Percentiles rank a stretch among this genome's conserved stretches.
Conservation (phyloP, 306 rosid species). For the Calophaca sinica region DNA sequence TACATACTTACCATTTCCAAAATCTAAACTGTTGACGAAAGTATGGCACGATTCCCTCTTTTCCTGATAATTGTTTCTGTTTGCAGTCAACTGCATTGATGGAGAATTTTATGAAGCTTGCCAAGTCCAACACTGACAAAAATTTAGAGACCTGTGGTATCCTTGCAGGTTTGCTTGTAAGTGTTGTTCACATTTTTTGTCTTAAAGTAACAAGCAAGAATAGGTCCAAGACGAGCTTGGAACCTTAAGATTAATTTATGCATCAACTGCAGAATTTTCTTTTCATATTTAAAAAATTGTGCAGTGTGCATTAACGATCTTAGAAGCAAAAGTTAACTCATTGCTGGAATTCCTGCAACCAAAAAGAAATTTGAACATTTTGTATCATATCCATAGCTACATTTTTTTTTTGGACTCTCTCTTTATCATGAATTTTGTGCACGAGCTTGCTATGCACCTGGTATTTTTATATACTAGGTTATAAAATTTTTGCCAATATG, state of each 20-base stretch:
- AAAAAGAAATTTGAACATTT: slow-evolving; percentile 33
- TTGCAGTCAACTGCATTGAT: slow-evolving; percentile 87
- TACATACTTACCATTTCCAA: slow-evolving; percentile 1
- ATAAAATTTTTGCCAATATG: not conserved
- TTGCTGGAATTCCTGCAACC: slow-evolving; percentile 23
- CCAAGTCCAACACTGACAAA: slow-evolving; percentile 83
- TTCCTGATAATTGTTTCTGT: slow-evolving; percentile 47
- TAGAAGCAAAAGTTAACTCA: slow-evolving; percentile 22
- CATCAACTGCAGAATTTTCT: slow-evolving; percentile 11
- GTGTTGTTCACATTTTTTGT: slow-evolving; percentile 47
- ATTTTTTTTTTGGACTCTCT: slow-evolving; percentile 18
- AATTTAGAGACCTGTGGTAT: slow-evolving; percentile 94
- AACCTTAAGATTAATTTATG: slow-evolving; percentile 16
- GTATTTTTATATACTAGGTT: slow-evolving; percentile 5
- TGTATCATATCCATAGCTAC: slow-evolving; percentile 1
- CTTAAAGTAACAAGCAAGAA: slow-evolving; percentile 16
- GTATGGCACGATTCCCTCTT: slow-evolving; percentile 21
- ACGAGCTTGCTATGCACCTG: slow-evolving; percentile 13
- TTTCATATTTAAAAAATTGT: not conserved
- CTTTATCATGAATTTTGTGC: not conserved
- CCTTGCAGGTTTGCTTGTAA: slow-evolving; percentile 94
- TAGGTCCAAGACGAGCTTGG: slow-evolving; percentile 15
- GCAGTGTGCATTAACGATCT: not conserved
- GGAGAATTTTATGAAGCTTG: slow-evolving; percentile 91
- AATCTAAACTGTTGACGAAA: slow-evolving; percentile 14